These are phyloP conservation scores for Akanthomyces muscarius DNA, from an alignment of 2,329 filamentous ascomycete genomes.

Conservation along the genomic window DNA sequence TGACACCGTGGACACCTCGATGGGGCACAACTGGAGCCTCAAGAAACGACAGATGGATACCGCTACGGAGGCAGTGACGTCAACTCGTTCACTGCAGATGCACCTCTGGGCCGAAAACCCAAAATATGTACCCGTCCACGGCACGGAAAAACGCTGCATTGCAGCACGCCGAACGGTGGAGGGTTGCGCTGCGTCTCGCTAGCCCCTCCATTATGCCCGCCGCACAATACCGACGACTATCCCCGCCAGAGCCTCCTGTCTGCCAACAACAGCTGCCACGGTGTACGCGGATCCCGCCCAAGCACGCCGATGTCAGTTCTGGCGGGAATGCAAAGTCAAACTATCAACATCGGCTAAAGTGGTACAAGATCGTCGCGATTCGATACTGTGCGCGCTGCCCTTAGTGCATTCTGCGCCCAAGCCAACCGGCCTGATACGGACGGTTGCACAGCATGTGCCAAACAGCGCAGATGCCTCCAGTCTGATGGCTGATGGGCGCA, in stretches of 20 bases:
- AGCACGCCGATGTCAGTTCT: neutral
- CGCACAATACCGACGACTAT: conserved; percentile 10
- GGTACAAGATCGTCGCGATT: neutral
- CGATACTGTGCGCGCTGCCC: neutral
- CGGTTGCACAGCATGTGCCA: neutral
- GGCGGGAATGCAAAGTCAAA: neutral
- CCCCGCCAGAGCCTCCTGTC: neutral
- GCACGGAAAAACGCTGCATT: neutral
- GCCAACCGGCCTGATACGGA: neutral
- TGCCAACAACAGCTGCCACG: neutral
- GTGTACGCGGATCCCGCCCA: conserved; percentile 1
- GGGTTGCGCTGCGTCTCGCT: neutral
- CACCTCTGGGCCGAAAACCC: neutral
- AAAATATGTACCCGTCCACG: neutral
- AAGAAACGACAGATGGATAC: conserved; percentile 12
- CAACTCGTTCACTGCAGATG: conserved; percentile 3
- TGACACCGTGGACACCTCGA: conserved; percentile 5
- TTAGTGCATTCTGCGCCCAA: neutral
- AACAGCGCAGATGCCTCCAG: neutral
- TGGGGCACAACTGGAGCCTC: conserved; percentile 15
- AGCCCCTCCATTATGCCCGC: conserved; percentile 5
- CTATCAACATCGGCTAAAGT: neutral
- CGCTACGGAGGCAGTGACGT: conserved; percentile 15
- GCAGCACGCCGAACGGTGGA: neutral
- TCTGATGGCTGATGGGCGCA: neutral